These are phyloP conservation scores for Lycium barbarum DNA, from an alignment of 257 asterid genomes.

Conservation along the genomic window DNA sequence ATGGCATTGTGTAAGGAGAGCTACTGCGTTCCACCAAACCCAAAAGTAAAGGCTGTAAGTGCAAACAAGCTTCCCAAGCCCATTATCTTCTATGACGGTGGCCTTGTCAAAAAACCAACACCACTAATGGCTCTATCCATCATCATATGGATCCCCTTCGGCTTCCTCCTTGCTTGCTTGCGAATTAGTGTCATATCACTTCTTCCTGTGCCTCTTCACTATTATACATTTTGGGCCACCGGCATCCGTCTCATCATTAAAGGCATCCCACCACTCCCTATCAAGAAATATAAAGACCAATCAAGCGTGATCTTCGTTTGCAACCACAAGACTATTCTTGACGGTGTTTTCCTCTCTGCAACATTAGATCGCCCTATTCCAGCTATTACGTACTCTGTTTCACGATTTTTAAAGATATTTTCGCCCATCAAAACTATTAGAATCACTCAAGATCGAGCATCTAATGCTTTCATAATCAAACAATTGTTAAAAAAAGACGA, in stretches of 20 bases:
- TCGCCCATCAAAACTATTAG: conserved; percentile 34
- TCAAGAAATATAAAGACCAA: neutral
- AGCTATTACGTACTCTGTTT: conserved; percentile 39
- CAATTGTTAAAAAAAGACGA: conserved; percentile 21
- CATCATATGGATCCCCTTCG: conserved; percentile 51
- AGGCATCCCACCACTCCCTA: conserved; percentile 32
- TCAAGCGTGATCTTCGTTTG: conserved; percentile 38
- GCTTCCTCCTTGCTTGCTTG: conserved; percentile 30
- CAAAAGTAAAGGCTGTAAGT: neutral
- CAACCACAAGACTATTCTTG: conserved; percentile 38
- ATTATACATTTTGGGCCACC: neutral
- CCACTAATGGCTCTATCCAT: conserved; percentile 39
- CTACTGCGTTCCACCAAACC: neutral
- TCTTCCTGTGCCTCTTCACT: neutral
- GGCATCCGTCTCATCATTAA: conserved; percentile 27
- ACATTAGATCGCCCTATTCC: conserved; percentile 37
- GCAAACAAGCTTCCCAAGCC: conserved; percentile 38
- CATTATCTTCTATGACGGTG: conserved; percentile 51
- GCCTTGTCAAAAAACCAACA: conserved; percentile 46
- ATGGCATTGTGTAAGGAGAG: conserved; percentile 44
- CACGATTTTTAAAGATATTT: conserved; percentile 24
- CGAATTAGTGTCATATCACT: neutral
- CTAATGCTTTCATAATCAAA: conserved; percentile 39
- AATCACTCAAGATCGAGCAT: conserved; percentile 33
- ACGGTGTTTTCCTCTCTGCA: conserved; percentile 31